A percentile compares a stretch with the other conserved stretches of the same genome.
Evolutionary conservation across 2,329 filamentous ascomycete species (phyloP).

Genomic region (Alternaria tenuissima): DNA sequence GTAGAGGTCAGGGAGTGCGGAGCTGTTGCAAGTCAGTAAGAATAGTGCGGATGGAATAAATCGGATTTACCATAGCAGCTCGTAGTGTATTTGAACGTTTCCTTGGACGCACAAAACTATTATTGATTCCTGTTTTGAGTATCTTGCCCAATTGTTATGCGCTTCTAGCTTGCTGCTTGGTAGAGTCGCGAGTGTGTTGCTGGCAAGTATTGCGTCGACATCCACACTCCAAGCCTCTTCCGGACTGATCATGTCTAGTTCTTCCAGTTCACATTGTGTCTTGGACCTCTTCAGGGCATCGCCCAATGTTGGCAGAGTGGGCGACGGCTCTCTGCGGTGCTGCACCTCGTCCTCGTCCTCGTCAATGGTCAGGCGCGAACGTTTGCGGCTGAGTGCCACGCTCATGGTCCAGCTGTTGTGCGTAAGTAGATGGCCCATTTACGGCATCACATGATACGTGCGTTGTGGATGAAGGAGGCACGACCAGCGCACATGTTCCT

Average conservation of each 20-base stretch:
- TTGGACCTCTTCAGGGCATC: conserved; percentile 47
- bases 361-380: conserved; percentile 41
- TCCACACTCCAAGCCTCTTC: conserved; percentile 47
- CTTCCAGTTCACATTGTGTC: conserved; percentile 48
- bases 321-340: conserved; percentile 30
- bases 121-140: conserved; percentile 27
- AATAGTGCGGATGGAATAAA: background rate
- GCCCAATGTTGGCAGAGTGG: conserved; percentile 25
- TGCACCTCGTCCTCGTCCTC: conserved; percentile 35
- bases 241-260: conserved; percentile 38
- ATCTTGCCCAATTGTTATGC: conserved; percentile 40
- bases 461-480: conserved; percentile 11
- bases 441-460: background rate
- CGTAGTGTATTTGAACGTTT: conserved; percentile 45
- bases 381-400: conserved; percentile 44
- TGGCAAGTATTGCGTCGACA: conserved; percentile 40
- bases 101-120: conserved; percentile 48
- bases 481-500: conserved; percentile 13
- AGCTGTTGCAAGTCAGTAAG: conserved; percentile 23
- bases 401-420: conserved; percentile 38
- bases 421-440: conserved; percentile 30
- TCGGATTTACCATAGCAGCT: conserved; percentile 43
- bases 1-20: conserved; percentile 41
- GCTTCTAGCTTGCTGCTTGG: conserved; percentile 26
- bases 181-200: conserved; percentile 31